Base-by-base conservation (phyloP, 768 basidiomycete genomes). In the Xerocomellus amylosporus region DNA sequence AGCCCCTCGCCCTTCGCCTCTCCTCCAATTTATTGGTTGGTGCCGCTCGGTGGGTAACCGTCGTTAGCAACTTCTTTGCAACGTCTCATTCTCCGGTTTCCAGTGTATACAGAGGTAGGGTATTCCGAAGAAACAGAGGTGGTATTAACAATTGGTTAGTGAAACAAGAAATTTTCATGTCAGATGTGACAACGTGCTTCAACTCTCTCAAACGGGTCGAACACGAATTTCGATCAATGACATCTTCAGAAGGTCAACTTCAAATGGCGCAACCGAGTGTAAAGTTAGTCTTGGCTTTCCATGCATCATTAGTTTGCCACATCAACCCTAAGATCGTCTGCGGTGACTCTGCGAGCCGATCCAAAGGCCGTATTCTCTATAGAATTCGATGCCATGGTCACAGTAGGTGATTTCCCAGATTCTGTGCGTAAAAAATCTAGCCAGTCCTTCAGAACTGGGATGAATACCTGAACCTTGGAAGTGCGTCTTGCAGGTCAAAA, bases 11-110 rank as follows among this genome's bases (percentile, higher is more conserved):
- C 2, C 73, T 96, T 52, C 79, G 93, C 58, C 74, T 95, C 51
- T 93, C 93, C 10, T 92, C 91, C 54, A 93, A 92, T 65, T 73
- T 96, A 40, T 85, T 96, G 79, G 86, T 95, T 56, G 93, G 93
- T 4, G 93, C 88, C 34, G 90, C 88, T 20, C 83, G 93, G 93
- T 93, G 69, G 55, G 82, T 62, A 43, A 5, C 28, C 22, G 4
- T 39, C 22, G 8, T 43, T 28, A 41, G 38, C 30, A 20, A 34
- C 37, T 9, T n/a, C 20, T 33, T 47, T 14, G 8, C n/a, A 26
- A 34, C 15, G 14, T 15, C 46, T 60, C 31, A 65, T 26, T 42
- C 28, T 34, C 13, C 45, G 26, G 7, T 47, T 46, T 38, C 3
- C 36, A 81, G 77, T 4, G 76, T 83, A 14, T 81, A 81, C 63